A percentile compares a stretch with the other conserved stretches of the same genome.
These are phyloP conservation scores for Vachellia collinsii DNA, from an alignment of 306 rosid genomes.

Conservation along the genomic window DNA sequence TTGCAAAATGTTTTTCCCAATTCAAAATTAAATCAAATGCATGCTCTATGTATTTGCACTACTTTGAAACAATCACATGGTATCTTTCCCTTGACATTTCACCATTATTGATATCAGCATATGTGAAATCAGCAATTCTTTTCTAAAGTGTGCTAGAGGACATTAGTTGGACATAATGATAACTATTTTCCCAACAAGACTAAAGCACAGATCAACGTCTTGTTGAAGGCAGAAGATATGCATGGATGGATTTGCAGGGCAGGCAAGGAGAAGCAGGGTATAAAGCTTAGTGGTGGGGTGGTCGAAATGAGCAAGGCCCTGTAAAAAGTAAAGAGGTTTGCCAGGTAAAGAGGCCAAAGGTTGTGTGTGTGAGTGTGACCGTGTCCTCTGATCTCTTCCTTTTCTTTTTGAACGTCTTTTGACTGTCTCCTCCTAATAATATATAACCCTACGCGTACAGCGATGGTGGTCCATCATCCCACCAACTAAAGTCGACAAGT, in stretches of 20 bases:
- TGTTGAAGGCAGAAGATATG: constrained; percentile 36
- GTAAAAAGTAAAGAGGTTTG: constrained; percentile 5
- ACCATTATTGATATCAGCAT: background rate
- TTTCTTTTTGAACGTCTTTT: constrained; percentile 25
- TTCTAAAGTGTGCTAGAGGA: background rate
- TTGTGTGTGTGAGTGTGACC: background rate
- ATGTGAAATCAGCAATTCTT: background rate
- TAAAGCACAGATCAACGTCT: constrained; percentile 19
- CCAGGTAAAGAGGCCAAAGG: constrained; percentile 46
- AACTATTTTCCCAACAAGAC: constrained; percentile 25
- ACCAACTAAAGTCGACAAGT: constrained; percentile 36
- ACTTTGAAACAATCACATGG: background rate
- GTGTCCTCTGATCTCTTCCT: constrained; percentile 14
- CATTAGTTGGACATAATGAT: constrained; percentile 8
- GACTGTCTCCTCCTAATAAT: constrained; percentile 29
- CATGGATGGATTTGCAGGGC: constrained; percentile 17
- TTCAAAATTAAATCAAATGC: background rate
- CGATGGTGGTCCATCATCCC: constrained; percentile 44
- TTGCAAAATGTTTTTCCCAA: too few relatives aligned
- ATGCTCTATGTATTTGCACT: background rate
- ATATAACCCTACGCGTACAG: constrained; percentile 19
- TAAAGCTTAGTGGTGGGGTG: constrained; percentile 10
- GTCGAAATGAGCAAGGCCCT: constrained; percentile 15
- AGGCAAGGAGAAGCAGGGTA: constrained; percentile 14
- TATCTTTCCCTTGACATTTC: background rate